phyloP scores from a whole-genome alignment of 805 yeast species.

The Metschnikowia corniflorae region DNA sequence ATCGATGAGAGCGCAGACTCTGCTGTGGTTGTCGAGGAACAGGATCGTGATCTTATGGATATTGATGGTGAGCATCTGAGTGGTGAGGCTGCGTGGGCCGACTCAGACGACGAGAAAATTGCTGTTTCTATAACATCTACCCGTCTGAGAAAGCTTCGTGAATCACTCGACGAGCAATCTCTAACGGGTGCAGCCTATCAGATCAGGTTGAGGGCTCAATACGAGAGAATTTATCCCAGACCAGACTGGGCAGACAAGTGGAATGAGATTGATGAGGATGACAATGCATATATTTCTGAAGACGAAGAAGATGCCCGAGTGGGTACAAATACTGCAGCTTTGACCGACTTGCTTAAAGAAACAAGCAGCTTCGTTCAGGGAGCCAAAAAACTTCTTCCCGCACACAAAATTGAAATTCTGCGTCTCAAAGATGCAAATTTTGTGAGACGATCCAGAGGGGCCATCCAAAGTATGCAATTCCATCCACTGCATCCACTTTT shows the following conservation, averaged over 20 bases:
- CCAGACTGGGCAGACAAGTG: slow-evolving; percentile 71
- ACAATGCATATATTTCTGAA: slow-evolving; percentile 20
- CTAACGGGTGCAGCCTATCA: slow-evolving; percentile 61
- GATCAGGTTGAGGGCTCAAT: slow-evolving; percentile 66
- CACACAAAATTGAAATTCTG: slow-evolving; percentile 68
- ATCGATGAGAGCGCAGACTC: slow-evolving; percentile 43
- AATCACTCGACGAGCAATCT: slow-evolving; percentile 47
- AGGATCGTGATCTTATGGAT: slow-evolving; percentile 25
- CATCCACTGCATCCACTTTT: slow-evolving; percentile 82
- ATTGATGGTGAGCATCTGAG: slow-evolving; percentile 34
- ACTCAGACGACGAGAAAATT: slow-evolving; percentile 83
- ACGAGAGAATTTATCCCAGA: slow-evolving; percentile 68
- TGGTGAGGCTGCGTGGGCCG: slow-evolving; percentile 61
- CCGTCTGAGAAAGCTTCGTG: slow-evolving; percentile 68
- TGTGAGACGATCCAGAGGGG: slow-evolving; percentile 65
- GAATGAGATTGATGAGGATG: slow-evolving; percentile 30
- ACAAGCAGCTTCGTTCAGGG: slow-evolving; percentile 39
- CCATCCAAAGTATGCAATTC: slow-evolving; percentile 81
- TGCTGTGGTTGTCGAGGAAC: slow-evolving; percentile 41
- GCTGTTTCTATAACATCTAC: slow-evolving; percentile 59
- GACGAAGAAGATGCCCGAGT: slow-evolving; percentile 21
- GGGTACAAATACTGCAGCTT: slow-evolving; percentile 26
- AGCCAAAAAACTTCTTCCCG: slow-evolving; percentile 58
- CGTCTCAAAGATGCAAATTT: slow-evolving; percentile 85
- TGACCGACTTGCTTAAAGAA: slow-evolving; percentile 29